Percentiles rank a stretch among this genome's conserved stretches.
Evolutionary conservation across 345 rosid genomes (phyloP).

Genomic region (Salix purpurea): DNA sequence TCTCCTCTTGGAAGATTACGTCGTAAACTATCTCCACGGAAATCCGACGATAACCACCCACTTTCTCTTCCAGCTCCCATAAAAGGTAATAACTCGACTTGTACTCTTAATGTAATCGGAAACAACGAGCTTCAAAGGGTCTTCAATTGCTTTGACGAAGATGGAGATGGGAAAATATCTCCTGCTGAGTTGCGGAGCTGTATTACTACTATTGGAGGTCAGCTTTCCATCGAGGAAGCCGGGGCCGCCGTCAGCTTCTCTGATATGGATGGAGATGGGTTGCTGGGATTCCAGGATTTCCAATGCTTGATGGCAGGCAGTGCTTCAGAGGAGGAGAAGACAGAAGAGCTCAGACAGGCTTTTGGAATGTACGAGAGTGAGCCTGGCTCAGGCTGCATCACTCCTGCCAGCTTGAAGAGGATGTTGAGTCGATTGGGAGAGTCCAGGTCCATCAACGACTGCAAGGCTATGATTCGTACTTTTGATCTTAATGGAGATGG

Average conservation of each 20-base stretch:
- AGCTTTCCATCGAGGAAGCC: slow-evolving; percentile 48
- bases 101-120: too few species aligned
- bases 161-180: slow-evolving; percentile 59
- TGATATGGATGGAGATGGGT: slow-evolving; percentile 62
- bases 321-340: slow-evolving; percentile 40
- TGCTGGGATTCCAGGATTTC: slow-evolving; percentile 55
- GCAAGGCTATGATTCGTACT: slow-evolving; percentile 50
- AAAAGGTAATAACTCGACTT: not conserved
- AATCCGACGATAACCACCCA: not conserved
- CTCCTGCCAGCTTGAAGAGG: slow-evolving; percentile 51
- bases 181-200: slow-evolving; percentile 49
- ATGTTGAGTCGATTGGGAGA: slow-evolving; percentile 56
- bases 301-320: slow-evolving; percentile 39
- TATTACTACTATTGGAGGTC: slow-evolving; percentile 41
- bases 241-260: slow-evolving; percentile 41
- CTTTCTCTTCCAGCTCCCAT: not conserved
- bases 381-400: slow-evolving; percentile 46
- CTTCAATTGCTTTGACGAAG: slow-evolving; percentile 52
- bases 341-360: slow-evolving; percentile 48
- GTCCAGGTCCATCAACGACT: slow-evolving; percentile 43
- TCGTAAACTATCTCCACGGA: slow-evolving; percentile 3
- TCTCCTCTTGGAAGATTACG: slow-evolving; percentile 2
- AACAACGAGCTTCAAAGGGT: slow-evolving; percentile 16
- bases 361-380: slow-evolving; percentile 53
- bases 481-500: slow-evolving; percentile 73